A percentile compares a stretch with the other conserved stretches of the same genome.
These are phyloP conservation scores for Penicillium thymicola DNA, from an alignment of 2,329 filamentous ascomycete species.

Conservation along the genomic window DNA sequence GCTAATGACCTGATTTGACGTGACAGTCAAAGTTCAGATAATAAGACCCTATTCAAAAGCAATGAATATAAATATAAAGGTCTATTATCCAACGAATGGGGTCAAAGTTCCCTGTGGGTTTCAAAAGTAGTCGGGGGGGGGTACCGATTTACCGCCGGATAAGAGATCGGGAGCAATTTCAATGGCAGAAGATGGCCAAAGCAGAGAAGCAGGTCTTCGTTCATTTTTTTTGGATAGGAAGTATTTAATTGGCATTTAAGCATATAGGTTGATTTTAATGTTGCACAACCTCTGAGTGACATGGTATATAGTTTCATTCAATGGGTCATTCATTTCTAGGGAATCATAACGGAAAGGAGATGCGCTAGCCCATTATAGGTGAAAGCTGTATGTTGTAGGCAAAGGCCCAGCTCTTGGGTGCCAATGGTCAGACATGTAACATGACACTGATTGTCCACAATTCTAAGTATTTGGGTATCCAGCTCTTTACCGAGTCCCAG, in stretches of 20 bases:
- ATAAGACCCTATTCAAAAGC: background rate
- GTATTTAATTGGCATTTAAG: background rate
- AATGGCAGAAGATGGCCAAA: background rate
- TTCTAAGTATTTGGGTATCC: background rate
- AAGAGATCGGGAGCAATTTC: conserved; percentile 13
- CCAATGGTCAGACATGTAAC: background rate
- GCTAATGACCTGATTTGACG: background rate
- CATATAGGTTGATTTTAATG: background rate
- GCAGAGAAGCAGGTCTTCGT: background rate
- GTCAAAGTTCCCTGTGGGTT: background rate
- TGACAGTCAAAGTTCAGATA: background rate
- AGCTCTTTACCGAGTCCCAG: conserved; percentile 28
- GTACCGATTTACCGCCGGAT: conserved; percentile 25
- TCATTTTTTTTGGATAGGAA: background rate
- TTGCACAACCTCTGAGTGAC: background rate
- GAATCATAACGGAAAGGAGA: background rate
- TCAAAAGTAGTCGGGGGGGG: conserved; percentile 2
- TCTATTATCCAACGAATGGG: background rate
- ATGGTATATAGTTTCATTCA: background rate
- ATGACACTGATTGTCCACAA: background rate
- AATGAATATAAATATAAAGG: conserved; percentile 2
- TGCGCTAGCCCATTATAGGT: background rate
- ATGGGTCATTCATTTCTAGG: background rate
- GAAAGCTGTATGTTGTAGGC: background rate
- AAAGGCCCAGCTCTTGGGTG: background rate